phyloP scores from a whole-genome alignment of 495 filamentous ascomycete genomes.

The Lindgomyces ingoldianus region DNA sequence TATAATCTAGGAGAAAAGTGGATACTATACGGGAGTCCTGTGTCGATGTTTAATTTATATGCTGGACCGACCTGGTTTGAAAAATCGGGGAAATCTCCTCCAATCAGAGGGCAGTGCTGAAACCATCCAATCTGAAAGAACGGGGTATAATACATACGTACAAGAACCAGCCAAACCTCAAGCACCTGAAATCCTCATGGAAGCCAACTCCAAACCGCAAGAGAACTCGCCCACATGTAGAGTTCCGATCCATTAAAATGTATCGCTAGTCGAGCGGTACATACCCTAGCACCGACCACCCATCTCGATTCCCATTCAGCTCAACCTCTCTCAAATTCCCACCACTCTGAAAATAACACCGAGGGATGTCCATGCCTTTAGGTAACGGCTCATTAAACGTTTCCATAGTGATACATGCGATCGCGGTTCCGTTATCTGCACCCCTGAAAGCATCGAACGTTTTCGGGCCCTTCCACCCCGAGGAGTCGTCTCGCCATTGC shows the following conservation, averaged over 20 bases:
- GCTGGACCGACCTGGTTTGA: background rate
- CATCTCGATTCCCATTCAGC: background rate
- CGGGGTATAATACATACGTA: background rate
- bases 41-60: background rate
- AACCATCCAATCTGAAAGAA: too few species aligned
- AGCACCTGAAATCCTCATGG: too few species aligned
- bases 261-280: background rate
- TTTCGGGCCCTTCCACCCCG: slow-evolving; percentile 4
- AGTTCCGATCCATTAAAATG: too few species aligned
- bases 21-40: background rate
- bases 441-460: slow-evolving; percentile 5
- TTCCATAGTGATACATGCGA: background rate
- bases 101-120: too few species aligned
- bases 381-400: too few species aligned
- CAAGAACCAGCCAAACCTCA: background rate
- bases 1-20: background rate
- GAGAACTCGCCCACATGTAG: too few species aligned
- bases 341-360: slow-evolving; percentile 8
- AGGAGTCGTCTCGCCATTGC: background rate
- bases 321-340: slow-evolving; percentile 1
- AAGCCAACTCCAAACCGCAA: too few species aligned
- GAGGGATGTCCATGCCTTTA: background rate
- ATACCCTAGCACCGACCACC: background rate
- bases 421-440: slow-evolving; percentile 6
- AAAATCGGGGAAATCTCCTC: background rate